Evolutionary conservation across 176 grass and related monocot species (phyloP).

Genomic region (Carex cristatella): DNA sequence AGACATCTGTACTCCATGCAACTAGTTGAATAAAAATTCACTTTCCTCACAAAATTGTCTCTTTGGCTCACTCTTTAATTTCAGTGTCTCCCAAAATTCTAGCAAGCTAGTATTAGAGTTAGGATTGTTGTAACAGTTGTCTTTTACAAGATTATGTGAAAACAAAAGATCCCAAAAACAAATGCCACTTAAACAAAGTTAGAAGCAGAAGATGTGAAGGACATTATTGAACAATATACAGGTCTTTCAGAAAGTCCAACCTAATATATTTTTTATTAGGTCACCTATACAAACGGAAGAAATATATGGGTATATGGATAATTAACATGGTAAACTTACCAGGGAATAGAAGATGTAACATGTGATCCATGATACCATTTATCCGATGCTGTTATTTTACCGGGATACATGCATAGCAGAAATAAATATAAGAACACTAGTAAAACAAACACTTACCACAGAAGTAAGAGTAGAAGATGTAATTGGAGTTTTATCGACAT

Average conservation of each 20-base stretch:
- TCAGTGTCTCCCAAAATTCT: no score
- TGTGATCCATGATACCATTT: not conserved
- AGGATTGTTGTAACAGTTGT: no score
- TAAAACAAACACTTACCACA: slow-evolving; percentile 12
- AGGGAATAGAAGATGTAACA: not conserved
- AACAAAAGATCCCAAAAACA: not conserved
- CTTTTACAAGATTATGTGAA: not conserved
- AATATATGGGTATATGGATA: not conserved
- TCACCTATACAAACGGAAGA: not conserved
- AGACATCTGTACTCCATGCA: no score
- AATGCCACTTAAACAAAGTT: not conserved
- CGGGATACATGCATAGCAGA: not conserved
- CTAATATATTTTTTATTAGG: not conserved
- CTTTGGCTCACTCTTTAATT: no score
- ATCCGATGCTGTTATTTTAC: not conserved
- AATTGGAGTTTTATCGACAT: slow-evolving; percentile 1
- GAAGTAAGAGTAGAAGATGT: slow-evolving; percentile 24
- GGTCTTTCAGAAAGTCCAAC: not conserved
- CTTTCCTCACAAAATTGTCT: no score
- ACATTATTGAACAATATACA: not conserved
- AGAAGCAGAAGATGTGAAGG: not conserved
- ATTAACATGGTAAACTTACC: not conserved
- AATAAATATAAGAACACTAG: not conserved
- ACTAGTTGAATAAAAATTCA: no score
- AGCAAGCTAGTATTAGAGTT: no score